Base-by-base conservation (phyloP, 2,329 filamentous ascomycete species). In the Claviceps arundinis region DNA sequence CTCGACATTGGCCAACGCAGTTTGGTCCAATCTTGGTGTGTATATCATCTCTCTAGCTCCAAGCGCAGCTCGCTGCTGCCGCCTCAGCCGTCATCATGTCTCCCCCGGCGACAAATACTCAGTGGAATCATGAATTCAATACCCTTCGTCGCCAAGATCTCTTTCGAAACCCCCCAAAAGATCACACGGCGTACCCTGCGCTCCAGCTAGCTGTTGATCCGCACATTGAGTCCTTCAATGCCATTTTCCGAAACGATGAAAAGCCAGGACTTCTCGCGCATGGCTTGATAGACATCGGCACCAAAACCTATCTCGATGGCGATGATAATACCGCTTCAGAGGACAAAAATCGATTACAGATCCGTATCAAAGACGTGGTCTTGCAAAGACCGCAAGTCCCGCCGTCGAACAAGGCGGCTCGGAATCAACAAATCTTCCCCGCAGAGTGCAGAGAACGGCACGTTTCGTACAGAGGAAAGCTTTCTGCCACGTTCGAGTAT, bases 171-270 rank as follows among this genome's bases (percentile, higher is more conserved):
- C 91, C 93, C 17, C 91, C 93, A 0, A 85, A 80, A 62, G 90
- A 97, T 65, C 85, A 81, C 60, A 86, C 86, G 9, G 89, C 91
- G 54, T 97, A 95, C 64, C 93, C 93, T 14, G 79, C 86, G 22
- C 80, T 98, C 47, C 85, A 90, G 61, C 79, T 80, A 55, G 87
- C 91, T n/a, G 83, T 97, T 54, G 78, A 87, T 58, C 93, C 93
- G 48, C 93, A 98, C 68, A 85, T 97, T 61, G 84, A 96, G 63
- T 93, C 93, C 6, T 98, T 96, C 80, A 95, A 98, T 73, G 83
- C 83, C 50, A 76, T 97, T 47, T 94, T 96, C 65, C 80, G 82
- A 37, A 74, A 77, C 53, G 77, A 84, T 68, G 88, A 87, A 48
- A 70, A 68, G 57, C 66, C 65, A 14, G 68, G 73, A 44, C 65